Percentiles rank a stretch among this genome's conserved stretches.
phyloP scores from a whole-genome alignment of 306 rosid genomes.

The Chamaecrista fasciculata region DNA sequence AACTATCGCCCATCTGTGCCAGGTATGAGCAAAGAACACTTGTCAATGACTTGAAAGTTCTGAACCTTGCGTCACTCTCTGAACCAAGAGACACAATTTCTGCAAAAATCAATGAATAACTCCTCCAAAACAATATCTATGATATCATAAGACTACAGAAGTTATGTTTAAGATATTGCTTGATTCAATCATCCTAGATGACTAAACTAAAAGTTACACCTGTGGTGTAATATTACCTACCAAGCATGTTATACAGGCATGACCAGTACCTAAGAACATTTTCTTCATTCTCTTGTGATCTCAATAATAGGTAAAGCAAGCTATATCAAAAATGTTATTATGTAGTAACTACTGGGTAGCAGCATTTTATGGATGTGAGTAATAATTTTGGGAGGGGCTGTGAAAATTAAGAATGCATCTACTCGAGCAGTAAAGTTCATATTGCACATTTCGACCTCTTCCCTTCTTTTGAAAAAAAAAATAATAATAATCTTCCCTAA shows the following conservation, averaged over 20 bases:
- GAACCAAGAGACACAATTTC: conserved; percentile 39
- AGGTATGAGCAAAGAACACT: conserved; percentile 46
- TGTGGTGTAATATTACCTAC: conserved; percentile 12
- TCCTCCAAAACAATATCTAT: neutral
- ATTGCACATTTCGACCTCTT: conserved; percentile 11
- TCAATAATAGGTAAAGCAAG: conserved; percentile 14
- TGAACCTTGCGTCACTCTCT: conserved; percentile 34
- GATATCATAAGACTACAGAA: conserved; percentile 19
- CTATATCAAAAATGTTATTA: conserved; percentile 7
- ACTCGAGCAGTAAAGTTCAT: neutral
- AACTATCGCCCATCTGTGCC: conserved; percentile 64
- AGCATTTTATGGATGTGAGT: neutral
- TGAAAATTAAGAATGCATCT: neutral
- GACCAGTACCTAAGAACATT: conserved; percentile 4
- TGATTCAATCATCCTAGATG: conserved; percentile 24
- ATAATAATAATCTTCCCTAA: neutral
- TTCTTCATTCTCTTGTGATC: conserved; percentile 18
- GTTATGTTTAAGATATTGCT: neutral
- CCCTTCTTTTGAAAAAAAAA: neutral
- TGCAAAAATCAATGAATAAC: conserved; percentile 30
- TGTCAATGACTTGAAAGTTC: conserved; percentile 49
- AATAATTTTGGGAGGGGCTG: neutral
- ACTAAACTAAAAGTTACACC: neutral
- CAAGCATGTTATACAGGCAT: conserved; percentile 14
- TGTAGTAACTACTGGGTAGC: conserved; percentile 7